Percentiles rank a stretch among this genome's conserved stretches.
phyloP scores from a whole-genome alignment of 2,329 filamentous ascomycete species.

The Trichoderma sp. region DNA sequence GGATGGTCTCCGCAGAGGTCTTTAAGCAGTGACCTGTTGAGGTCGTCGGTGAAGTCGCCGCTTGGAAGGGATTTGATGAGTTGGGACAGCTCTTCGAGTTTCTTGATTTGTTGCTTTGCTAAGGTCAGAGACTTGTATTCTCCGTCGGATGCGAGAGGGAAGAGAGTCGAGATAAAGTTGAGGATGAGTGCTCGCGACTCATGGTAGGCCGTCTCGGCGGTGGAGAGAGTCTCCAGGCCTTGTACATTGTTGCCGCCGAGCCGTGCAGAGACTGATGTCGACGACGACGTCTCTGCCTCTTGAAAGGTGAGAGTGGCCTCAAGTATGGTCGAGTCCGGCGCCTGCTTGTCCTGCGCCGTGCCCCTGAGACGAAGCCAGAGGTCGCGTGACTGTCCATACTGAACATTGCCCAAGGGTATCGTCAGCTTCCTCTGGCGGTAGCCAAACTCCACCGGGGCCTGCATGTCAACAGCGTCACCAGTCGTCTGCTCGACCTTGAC shows the following conservation, averaged over 20 bases:
- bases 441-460: constrained; percentile 32
- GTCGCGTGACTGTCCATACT: constrained; percentile 64
- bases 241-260: constrained; percentile 31
- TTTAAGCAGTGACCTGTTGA: constrained; percentile 51
- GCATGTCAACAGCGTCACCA: constrained; percentile 45
- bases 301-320: constrained; percentile 42
- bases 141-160: constrained; percentile 38
- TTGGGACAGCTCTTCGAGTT: constrained; percentile 34
- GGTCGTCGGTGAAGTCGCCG: constrained; percentile 40
- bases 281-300: constrained; percentile 29
- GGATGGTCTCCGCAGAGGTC: constrained; percentile 51
- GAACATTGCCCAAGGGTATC: constrained; percentile 54
- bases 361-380: constrained; percentile 49
- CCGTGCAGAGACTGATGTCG: not conserved
- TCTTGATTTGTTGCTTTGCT: constrained; percentile 34
- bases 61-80: constrained; percentile 44
- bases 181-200: constrained; percentile 54
- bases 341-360: not conserved
- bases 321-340: constrained; percentile 33
- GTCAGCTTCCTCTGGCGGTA: constrained; percentile 38
- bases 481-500: constrained; percentile 46
- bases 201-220: constrained; percentile 53
- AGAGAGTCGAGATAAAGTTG: constrained; percentile 51
- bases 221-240: constrained; percentile 35
- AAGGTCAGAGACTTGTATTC: constrained; percentile 26